Evolutionary conservation across 2,329 filamentous ascomycete species (phyloP), one percentile per base, ranked within the genome.

Genomic region (Clarireedia hainanense): DNA sequence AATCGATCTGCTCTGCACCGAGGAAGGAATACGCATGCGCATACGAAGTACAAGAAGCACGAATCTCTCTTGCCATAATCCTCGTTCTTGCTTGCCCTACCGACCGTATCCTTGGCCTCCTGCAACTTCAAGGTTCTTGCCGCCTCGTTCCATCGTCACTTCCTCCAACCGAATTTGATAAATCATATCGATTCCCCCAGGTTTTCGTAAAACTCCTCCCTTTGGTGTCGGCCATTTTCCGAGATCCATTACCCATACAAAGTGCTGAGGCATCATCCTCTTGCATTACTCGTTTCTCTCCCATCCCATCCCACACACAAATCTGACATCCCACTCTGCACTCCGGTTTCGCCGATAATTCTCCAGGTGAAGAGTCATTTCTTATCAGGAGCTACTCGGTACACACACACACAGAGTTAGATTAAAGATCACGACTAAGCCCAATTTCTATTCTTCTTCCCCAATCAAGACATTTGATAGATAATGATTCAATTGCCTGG

Each of bases 271-370:
- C 37, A 40, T 40, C 14, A 40, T 20, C 37, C 37, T 40, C 37
- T 15, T n/a, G 37, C 37, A 37, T 36, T 39, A 36, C n/a, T 20
- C 30, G 39, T 17, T 36, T 42, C 27, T 27, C 20, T 6, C 30
- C 6, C 30, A 49, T 48, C 43, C 15, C 40, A 39, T 23, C 6
- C 27, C 36, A 37, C 27, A 15, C 15, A 49, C 27, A n/a, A 15
- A 40, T 10, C 17, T 40, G 14, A 40, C 39, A 40, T 40, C 39
- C 30, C 47, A 39, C 36, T 50, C 47, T 37, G 39, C 42, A 34
- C 42, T 56, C 36, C 52, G 52, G 34, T 36, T 15, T 49, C 52
- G 52, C 45, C 45, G 20, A 36, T 39, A n/a, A 49, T 49, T 40
- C 34, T 7, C 30, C 26, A 14, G 30, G 34, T 1, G 20, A 39